Percentiles rank a stretch among this genome's conserved stretches.
phyloP scores from a whole-genome alignment of 208 protist genomes.

The Spongospora subterranea region DNA sequence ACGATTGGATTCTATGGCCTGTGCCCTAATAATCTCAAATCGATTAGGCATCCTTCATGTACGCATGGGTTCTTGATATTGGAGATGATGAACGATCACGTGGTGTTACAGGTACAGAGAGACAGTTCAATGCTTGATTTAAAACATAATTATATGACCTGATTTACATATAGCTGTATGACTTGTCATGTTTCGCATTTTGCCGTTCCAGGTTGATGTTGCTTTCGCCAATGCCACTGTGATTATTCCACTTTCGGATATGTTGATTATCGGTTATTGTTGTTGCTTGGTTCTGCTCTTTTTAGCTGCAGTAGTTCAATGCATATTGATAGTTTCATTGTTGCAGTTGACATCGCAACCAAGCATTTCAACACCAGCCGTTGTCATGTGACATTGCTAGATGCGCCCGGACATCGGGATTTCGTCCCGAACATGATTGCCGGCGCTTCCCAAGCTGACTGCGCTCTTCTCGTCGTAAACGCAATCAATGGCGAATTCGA shows the following conservation, averaged over 20 bases:
- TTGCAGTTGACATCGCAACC: constrained; percentile 64
- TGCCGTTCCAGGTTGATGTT: too few species aligned
- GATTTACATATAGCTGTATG: too few species aligned
- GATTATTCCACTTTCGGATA: background rate
- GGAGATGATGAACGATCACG: background rate
- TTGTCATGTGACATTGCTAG: constrained; percentile 98
- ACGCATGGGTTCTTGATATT: constrained; percentile 72
- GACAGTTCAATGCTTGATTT: background rate
- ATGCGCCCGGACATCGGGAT: constrained; percentile 99
- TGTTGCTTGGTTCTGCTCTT: background rate
- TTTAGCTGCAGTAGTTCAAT: constrained; percentile 24
- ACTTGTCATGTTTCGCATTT: too few species aligned
- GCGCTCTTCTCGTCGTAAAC: constrained; percentile 12
- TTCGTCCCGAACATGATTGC: constrained; percentile 99
- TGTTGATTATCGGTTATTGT: background rate
- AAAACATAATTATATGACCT: background rate
- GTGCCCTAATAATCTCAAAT: background rate
- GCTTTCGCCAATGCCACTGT: too few species aligned
- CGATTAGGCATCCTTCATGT: constrained; percentile 64
- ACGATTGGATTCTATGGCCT: constrained; percentile 5
- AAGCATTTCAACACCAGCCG: constrained; percentile 75
- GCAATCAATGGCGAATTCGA: constrained; percentile 41
- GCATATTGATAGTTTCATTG: constrained; percentile 57
- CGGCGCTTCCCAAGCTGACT: constrained; percentile 58
- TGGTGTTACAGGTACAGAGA: constrained; percentile 16